A percentile compares a stretch with the other conserved stretches of the same genome.
Conservation (phyloP, 345 rosid genomes). For the Syzygium aromaticum region DNA sequence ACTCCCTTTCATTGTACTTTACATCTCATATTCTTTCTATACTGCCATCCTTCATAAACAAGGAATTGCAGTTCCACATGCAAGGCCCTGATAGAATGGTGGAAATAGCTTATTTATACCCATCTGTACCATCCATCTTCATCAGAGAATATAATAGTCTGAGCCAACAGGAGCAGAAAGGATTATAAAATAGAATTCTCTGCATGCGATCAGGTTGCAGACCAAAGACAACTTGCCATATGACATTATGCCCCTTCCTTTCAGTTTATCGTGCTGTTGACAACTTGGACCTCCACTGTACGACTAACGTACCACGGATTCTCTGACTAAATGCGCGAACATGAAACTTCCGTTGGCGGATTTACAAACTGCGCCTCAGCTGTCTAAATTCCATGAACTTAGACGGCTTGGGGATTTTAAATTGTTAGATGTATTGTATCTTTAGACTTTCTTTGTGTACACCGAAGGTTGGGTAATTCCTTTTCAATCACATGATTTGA, state of each 20-base stretch:
- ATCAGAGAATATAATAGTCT: neutral
- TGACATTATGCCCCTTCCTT: neutral
- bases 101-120: neutral
- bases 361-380: neutral
- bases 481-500: neutral
- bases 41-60: conserved; percentile 6
- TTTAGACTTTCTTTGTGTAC: neutral
- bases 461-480: neutral
- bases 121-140: neutral
- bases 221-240: neutral
- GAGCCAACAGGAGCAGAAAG: neutral
- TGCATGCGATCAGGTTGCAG: neutral
- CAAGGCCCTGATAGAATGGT: neutral
- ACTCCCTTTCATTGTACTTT: neutral
- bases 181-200: neutral
- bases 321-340: neutral
- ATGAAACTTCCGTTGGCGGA: neutral
- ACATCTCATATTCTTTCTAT: neutral
- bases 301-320: neutral
- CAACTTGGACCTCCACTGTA: neutral
- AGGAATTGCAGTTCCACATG: conserved; percentile 1
- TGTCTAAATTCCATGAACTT: neutral
- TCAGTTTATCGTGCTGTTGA: neutral
- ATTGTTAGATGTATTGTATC: neutral
- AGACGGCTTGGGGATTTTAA: neutral